A percentile compares a stretch with the other conserved stretches of the same genome.
Conservation (phyloP, 1,284 basidiomycete species). For the Filobasidium uniguttulatum region DNA sequence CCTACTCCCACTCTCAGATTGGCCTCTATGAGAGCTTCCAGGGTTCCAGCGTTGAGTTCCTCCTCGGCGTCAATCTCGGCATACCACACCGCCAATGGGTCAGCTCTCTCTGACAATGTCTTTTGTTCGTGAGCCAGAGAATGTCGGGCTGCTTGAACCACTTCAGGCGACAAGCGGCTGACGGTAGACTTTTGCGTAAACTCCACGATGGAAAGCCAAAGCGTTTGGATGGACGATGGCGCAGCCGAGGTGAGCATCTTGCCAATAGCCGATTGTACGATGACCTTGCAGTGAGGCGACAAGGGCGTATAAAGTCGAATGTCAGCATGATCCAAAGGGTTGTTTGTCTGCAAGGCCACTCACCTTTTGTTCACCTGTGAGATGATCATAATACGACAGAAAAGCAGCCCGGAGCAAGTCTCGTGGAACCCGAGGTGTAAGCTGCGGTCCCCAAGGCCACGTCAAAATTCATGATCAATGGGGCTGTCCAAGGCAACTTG, state of each 20-base stretch:
- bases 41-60: background rate
- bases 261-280: slow-evolving; percentile 3
- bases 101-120: background rate
- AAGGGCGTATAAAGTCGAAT: background rate
- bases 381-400: slow-evolving; percentile 8
- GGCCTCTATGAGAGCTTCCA: slow-evolving; percentile 4
- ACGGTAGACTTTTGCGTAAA: slow-evolving; percentile 8
- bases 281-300: background rate
- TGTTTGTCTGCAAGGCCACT: no score
- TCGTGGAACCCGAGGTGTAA: slow-evolving; percentile 4
- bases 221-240: slow-evolving; percentile 5
- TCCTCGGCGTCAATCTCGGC: slow-evolving; percentile 11
- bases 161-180: background rate
- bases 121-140: background rate
- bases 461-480: background rate
- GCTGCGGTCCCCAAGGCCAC: background rate
- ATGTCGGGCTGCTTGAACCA: slow-evolving; percentile 5
- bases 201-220: slow-evolving; percentile 11
- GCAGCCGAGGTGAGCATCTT: background rate
- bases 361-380: slow-evolving; percentile 1
- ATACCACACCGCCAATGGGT: slow-evolving; percentile 14
- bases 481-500: background rate
- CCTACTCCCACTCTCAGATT: slow-evolving; percentile 12
- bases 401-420: slow-evolving; percentile 10
- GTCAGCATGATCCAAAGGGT: background rate